phyloP scores from a whole-genome alignment of 345 rosid species.

The Trapa bicornis region DNA sequence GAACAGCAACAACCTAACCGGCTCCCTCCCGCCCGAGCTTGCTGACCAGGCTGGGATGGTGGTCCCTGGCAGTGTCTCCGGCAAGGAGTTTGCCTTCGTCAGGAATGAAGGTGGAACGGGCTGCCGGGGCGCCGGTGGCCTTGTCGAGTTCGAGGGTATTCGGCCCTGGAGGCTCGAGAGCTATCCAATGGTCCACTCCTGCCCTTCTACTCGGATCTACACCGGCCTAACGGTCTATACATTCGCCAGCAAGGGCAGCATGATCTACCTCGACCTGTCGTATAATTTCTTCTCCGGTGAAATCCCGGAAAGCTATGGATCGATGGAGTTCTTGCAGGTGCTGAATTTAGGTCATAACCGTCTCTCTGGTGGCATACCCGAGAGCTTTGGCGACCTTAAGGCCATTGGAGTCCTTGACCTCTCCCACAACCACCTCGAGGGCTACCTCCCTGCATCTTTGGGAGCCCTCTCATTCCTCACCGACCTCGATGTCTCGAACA shows the following conservation, averaged over 20 bases:
- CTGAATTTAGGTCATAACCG: conserved; percentile 85
- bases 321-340: conserved; percentile 66
- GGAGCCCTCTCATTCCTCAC: conserved; percentile 70
- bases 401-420: conserved; percentile 75
- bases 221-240: conserved; percentile 73
- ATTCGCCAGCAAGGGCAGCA: conserved; percentile 57
- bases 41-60: conserved; percentile 59
- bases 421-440: conserved; percentile 69
- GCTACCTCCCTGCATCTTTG: conserved; percentile 64
- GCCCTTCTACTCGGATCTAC: conserved; percentile 74
- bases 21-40: conserved; percentile 54
- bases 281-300: conserved; percentile 54
- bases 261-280: conserved; percentile 83
- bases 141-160: conserved; percentile 82
- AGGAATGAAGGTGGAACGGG: conserved; percentile 98
- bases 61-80: conserved; percentile 61
- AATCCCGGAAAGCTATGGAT: conserved; percentile 64
- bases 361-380: conserved; percentile 59
- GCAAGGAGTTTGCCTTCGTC: conserved; percentile 85
- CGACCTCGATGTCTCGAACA: conserved; percentile 90
- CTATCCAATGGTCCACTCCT: conserved; percentile 79
- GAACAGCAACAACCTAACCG: conserved; percentile 66
- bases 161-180: conserved; percentile 56
- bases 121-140: conserved; percentile 92
- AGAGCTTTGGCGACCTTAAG: conserved; percentile 63